Percentiles rank a stretch among this genome's conserved stretches.
Evolutionary conservation across 306 rosid species (phyloP).

Genomic region (Boehmeria nivea): DNA sequence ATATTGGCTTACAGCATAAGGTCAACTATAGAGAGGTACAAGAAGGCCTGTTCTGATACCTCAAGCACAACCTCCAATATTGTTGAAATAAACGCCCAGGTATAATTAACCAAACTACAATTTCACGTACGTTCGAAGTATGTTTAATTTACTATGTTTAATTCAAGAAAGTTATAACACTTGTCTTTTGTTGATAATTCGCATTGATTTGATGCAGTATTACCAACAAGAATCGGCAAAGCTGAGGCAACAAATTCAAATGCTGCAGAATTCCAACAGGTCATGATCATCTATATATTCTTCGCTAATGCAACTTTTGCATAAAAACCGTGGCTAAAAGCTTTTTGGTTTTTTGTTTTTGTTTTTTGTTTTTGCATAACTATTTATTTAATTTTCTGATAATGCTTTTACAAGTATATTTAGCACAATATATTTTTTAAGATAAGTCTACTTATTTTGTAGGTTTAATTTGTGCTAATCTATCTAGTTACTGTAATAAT

Average conservation of each 20-base stretch:
- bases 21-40: constrained; percentile 83
- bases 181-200: too few species aligned
- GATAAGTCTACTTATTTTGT: too few species aligned
- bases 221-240: constrained; percentile 94
- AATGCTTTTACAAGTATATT: not conserved
- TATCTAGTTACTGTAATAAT: too few species aligned
- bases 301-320: too few species aligned
- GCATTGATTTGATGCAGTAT: constrained; percentile 36
- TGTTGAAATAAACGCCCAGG: constrained; percentile 85
- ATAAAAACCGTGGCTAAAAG: too few species aligned
- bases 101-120: too few species aligned
- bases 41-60: constrained; percentile 72
- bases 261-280: constrained; percentile 95
- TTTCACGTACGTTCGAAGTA: not conserved
- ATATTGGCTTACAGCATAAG: constrained; percentile 50
- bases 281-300: constrained; percentile 4
- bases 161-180: not conserved
- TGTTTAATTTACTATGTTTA: not conserved
- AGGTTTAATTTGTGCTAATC: too few species aligned
- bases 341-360: too few species aligned
- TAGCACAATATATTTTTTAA: not conserved
- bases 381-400: not conserved
- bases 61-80: constrained; percentile 50
- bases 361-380: too few species aligned
- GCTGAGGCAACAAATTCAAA: constrained; percentile 84